Conservation (phyloP, 192 early-diverging fungal genomes). For the Linnemannia exigua region DNA sequence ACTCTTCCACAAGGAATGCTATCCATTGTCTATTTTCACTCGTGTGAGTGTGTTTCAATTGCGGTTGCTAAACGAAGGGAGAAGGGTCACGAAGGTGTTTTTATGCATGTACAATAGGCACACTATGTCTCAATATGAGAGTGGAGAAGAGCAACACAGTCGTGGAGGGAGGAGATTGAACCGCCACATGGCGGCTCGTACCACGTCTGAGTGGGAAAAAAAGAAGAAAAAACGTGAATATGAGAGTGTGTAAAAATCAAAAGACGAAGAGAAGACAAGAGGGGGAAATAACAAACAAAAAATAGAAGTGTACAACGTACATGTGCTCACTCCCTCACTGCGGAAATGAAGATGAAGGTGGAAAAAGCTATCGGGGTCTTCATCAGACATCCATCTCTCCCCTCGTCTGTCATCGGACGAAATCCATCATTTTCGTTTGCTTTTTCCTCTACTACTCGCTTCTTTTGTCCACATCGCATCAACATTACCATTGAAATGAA, state of each 20-base stretch:
- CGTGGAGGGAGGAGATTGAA: background rate
- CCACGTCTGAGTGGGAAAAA: slow-evolving; percentile 5
- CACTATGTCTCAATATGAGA: background rate
- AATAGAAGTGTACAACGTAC: too few species aligned
- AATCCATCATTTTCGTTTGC: too few species aligned
- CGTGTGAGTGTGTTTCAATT: background rate
- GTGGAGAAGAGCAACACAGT: background rate
- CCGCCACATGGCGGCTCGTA: background rate
- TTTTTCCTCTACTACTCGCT: too few species aligned
- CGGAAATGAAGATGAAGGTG: too few species aligned
- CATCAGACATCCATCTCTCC: too few species aligned
- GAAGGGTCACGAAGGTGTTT: background rate
- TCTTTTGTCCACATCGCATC: too few species aligned
- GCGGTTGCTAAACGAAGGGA: background rate
- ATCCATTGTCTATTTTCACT: too few species aligned
- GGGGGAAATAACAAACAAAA: background rate
- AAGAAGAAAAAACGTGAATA: background rate
- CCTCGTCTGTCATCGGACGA: too few species aligned
- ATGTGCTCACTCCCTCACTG: too few species aligned
- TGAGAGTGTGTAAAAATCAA: background rate
- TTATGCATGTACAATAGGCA: background rate
- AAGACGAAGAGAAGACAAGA: background rate
- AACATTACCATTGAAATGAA: too few species aligned
- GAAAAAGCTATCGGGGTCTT: too few species aligned
- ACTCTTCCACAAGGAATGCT: too few species aligned